A percentile compares a stretch with the other conserved stretches of the same genome.
phyloP scores from a whole-genome alignment of 192 early-diverging fungal species.

The Diversispora epigaea region DNA sequence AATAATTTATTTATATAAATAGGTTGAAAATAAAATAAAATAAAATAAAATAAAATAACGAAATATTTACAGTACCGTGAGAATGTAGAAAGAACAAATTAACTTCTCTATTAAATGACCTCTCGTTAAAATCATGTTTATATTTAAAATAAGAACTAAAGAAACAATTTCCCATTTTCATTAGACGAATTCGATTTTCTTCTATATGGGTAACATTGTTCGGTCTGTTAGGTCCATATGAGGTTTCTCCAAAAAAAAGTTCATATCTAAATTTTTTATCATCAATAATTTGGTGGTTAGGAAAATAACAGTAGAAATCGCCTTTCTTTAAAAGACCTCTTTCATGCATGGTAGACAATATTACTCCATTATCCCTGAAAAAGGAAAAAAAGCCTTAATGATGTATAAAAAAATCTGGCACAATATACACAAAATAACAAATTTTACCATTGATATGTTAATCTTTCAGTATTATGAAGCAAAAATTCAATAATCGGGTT shows the following conservation, averaged over 20 bases:
- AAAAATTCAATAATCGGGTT: background rate
- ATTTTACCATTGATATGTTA: background rate
- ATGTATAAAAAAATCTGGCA: background rate
- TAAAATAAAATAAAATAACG: background rate
- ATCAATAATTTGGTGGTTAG: background rate
- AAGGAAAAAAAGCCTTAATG: background rate
- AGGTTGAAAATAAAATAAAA: no score
- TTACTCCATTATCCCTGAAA: background rate
- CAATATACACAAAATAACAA: constrained; percentile 1
- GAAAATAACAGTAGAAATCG: background rate
- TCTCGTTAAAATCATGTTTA: no score
- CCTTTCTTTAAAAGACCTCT: background rate
- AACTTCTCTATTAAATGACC: background rate
- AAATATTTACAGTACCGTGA: background rate
- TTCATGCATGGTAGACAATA: background rate
- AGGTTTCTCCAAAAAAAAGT: constrained; percentile 2
- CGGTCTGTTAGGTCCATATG: background rate
- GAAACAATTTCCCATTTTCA: background rate
- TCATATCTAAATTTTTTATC: background rate
- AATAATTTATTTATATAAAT: constrained; percentile 1
- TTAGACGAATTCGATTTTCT: background rate
- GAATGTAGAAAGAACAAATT: background rate
- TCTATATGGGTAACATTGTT: background rate
- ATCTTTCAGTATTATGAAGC: background rate
- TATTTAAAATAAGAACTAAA: background rate